phyloP scores from a whole-genome alignment of 805 yeast species.

The Yarrowia bubula region DNA sequence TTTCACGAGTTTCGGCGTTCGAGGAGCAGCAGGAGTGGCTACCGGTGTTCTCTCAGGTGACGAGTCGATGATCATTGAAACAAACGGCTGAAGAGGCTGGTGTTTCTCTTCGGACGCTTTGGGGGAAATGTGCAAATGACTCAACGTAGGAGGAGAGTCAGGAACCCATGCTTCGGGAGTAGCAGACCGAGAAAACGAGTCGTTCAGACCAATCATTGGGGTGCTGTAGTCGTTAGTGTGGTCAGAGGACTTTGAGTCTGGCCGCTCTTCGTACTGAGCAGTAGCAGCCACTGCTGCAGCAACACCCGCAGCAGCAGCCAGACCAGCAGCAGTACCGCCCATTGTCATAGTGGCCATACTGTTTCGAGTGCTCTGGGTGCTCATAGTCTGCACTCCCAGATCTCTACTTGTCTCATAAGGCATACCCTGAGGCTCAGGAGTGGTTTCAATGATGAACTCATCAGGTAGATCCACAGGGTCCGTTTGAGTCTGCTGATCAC shows the following conservation, averaged over 20 bases:
- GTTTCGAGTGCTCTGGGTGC: conserved; percentile 1
- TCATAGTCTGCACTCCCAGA: conserved; percentile 11
- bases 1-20: conserved; percentile 28
- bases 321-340: not conserved
- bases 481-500: conserved; percentile 21
- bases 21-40: not conserved
- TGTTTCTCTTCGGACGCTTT: not conserved
- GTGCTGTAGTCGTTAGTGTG: not conserved
- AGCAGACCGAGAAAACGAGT: not conserved
- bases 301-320: not conserved
- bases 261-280: not conserved
- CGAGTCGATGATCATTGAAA: conserved; percentile 21
- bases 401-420: not conserved
- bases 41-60: conserved; percentile 9
- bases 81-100: conserved; percentile 1
- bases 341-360: not conserved
- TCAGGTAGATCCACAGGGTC: conserved; percentile 14
- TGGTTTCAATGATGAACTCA: conserved; percentile 3
- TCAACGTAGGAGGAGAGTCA: not conserved
- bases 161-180: conserved; percentile 6
- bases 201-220: not conserved
- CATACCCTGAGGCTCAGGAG: not conserved
- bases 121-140: not conserved
- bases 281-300: not conserved
- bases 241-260: not conserved